Base-by-base conservation (phyloP, 768 basidiomycete species). In the Lentinula lateritia region DNA sequence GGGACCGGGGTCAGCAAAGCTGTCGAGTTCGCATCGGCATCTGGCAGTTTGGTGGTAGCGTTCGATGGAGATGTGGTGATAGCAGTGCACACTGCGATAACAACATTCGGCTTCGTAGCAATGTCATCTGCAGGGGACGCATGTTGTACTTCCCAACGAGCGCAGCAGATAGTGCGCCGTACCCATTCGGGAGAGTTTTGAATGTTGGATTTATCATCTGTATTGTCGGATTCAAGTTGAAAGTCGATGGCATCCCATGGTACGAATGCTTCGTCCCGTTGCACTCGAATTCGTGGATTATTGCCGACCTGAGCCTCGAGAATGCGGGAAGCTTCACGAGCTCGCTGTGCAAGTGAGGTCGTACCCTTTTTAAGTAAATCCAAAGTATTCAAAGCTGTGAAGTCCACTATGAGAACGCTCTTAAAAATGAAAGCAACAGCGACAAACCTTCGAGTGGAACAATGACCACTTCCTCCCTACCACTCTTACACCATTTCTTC, bases 291-390 rank as follows among this genome's bases (percentile, higher is more conserved):
- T 63, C 91, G 87, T 3, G 87, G 81, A 68, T 93, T 93, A 23
- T 84, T 81, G 36, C 92, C 92, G 42, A 94, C 91, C 72, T 92
- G 89, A 0, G 88, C 86, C 72, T 97, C 95, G 46, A 97, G 82
- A 57, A 93, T 87, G 23, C 95, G 88, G 10, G 94, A 93, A 12
- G 94, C 95, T 0, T 88, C 80, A 20, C 95, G 89, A 1, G 94
- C 94, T 32, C 88, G 86, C 69, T 90, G 85, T 0, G 94, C 92
- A 10, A 93, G 80, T 0, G 83, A 75, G 32, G 81, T 89, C 0
- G 87, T 86, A 1, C 94, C 94, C 70, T 96, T 97, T 82, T 97
- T 97, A 68, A 96, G 83, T 1, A 95, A 76, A 70, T 97, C 95
- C 2, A 97, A 81, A 0, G 94, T 95, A 68, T 94, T 95, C 32